Evolutionary conservation across 495 filamentous ascomycete species (phyloP), one percentile per base, ranked within the genome.

Genomic region (Lentithecium fluviatile): DNA sequence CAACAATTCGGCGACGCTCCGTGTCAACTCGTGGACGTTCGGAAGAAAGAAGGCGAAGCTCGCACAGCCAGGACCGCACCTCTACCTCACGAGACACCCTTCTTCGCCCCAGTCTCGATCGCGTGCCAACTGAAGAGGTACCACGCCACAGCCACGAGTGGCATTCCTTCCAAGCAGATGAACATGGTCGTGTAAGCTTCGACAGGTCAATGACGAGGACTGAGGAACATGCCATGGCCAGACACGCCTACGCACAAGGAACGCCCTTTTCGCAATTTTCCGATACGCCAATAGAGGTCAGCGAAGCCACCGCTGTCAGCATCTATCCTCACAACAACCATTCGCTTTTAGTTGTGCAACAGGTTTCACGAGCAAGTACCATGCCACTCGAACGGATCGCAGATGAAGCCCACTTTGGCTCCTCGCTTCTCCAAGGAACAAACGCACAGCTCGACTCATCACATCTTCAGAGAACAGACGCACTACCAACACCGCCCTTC

Each of bases 251-350:
- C 78, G 25, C 78, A 77, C 64, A 78, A 78, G 68, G 85, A 78
- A 7, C 83, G 75, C 49, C 83, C 21, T 83, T 85, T 60, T 86
- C 83, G 2, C 79, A 82, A 61, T 74, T 75, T 10, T 86, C 83
- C 0, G 79, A 84, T 38, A 69, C 80, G 79, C 55, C 78, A 69
- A 43, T 65, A n/a, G 85, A 86, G 66, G 78, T 88, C 43, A 84
- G 83, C 45, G 90, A 96, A 74, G 91, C 91, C 12, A 85, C 85
- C 59, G 88, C 88, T 17, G 84, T 96, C 45, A 86, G 83, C 58
- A 86, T 95, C 34, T 94, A 87, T 69, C 85, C 90, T 2, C 91
- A 96, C 70, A 89, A 91, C 69, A 96, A 95, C 62, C 84, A 85
- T 58, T 93, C 89, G 2, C 74, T 94, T 45, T 74, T 95, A 55